phyloP scores from a whole-genome alignment of 306 rosid species.

The Vigna reflexopilosa region DNA sequence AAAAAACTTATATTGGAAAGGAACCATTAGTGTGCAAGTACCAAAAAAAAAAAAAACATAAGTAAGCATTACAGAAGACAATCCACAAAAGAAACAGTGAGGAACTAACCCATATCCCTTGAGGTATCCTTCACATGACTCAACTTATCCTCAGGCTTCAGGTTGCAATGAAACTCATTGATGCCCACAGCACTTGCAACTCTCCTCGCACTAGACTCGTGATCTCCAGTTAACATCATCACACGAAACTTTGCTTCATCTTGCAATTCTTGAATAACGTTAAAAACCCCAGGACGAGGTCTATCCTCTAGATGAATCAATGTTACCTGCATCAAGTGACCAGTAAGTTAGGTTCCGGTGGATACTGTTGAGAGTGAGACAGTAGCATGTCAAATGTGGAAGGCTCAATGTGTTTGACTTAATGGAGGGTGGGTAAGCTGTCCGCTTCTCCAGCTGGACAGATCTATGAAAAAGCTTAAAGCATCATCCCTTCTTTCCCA shows the following conservation, averaged over 20 bases:
- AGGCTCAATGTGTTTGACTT: background rate
- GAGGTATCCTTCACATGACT: constrained; percentile 86
- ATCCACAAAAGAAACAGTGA: background rate
- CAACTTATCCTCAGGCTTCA: constrained; percentile 97
- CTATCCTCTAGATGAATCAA: constrained; percentile 96
- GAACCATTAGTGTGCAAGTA: constrained; percentile 7
- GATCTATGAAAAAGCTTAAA: constrained; percentile 33
- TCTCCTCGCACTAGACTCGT: constrained; percentile 85
- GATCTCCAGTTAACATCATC: constrained; percentile 99
- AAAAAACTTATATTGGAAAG: constrained; percentile 7
- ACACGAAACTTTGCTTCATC: constrained; percentile 74
- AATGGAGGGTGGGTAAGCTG: constrained; percentile 1
- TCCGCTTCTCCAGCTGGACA: constrained; percentile 23
- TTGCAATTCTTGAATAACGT: constrained; percentile 76
- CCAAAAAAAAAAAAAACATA: constrained; percentile 16
- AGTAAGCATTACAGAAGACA: constrained; percentile 25
- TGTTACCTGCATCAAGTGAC: constrained; percentile 70
- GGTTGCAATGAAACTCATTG: constrained; percentile 79
- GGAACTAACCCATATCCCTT: constrained; percentile 80
- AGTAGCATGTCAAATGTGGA: constrained; percentile 29
- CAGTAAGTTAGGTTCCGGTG: constrained; percentile 32
- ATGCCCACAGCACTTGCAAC: constrained; percentile 93
- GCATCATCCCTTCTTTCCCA: constrained; percentile 11
- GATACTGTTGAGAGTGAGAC: constrained; percentile 24
- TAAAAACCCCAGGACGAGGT: constrained; percentile 84